Base-by-base conservation (phyloP, 352 stramenopile species). In the Pythium dissotocum region DNA sequence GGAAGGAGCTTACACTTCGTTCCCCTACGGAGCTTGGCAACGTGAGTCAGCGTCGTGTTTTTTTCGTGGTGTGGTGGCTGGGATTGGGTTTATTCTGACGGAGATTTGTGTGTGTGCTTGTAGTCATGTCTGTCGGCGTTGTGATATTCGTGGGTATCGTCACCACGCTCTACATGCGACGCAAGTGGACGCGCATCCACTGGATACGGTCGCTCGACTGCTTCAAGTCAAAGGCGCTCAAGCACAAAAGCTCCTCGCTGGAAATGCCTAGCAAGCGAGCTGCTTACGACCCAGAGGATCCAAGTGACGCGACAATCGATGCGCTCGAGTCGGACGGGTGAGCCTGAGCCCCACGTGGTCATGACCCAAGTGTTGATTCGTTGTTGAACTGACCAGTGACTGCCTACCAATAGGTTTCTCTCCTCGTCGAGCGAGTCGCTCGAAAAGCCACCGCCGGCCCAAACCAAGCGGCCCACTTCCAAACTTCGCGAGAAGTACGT, bases 21-120 rank as follows among this genome's bases (percentile, higher is more conserved):
- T 89, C 48, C 77, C 79, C 4, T 84, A 78, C 46, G 75, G 77
- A 18, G 78, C 69, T 10, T 91, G 83, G 83, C 74, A 80, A 78
- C 70, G 83, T 91, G 69, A 6, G 72, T 71, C 24, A 1, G 1
- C 36, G 10, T n/a, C 62, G 2, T 16, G 8, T 33, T 32, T 33
- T 44, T 12, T 38, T 56, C 26, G 46, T 49, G 26, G 7, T 32
- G 7, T 58, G 10, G 42, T 52, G 61, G 28, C 2, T 40, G 24
- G 40, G 4, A 24, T 4, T 48, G 46, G 49, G 21, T 28, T 36
- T 49, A 26, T 36, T 21, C 1, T 42, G 9, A 24, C n/a, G n/a
- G n/a, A n/a, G n/a, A n/a, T n/a, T n/a, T 58, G 26, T 36, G 30
- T 44, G 7, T 55, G 56, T 55, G 2, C 54, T 58, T 33, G 49